Base-by-base conservation (phyloP, 192 early-diverging fungal genomes). In the Lunasporangiospora selenospora region DNA sequence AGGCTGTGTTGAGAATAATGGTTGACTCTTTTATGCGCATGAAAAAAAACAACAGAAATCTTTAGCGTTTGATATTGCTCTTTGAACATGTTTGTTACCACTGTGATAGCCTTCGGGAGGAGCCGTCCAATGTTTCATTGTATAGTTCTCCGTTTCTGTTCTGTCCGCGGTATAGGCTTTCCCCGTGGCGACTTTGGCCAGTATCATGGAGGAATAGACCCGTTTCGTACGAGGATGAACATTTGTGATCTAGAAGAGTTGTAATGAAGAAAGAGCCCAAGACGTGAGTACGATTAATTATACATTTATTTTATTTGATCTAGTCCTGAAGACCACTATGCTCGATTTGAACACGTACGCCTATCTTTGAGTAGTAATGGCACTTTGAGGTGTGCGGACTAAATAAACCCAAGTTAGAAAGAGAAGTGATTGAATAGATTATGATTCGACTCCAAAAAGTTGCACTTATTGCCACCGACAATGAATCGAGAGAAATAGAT, bases 21-120 rank as follows among this genome's bases (percentile, higher is more conserved):
- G 21, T 12, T 6, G 6, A 43, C 5, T 18, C 13, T 12, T 19
- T 27, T 4, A 7, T 9, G 44, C 24, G 2, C 21, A 19, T 0
- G 8, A 9, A 45, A 23, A 11, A 45, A 24, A 46, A 46, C 4
- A 27, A 3, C n/a, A n/a, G n/a, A n/a, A n/a, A n/a, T n/a, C n/a
- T n/a, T n/a, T n/a, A n/a, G n/a, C n/a, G n/a, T n/a, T n/a, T n/a
- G n/a, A n/a, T n/a, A n/a, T n/a, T n/a, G n/a, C n/a, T n/a, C n/a
- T n/a, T n/a, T n/a, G 24, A 1, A 18, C 13, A 1, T 27, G n/a
- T 0, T 1, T 3, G 21, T 24, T 38, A 53, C 50, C 50, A 24
- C 50, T 53, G 50, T 53, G 29, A 34, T 53, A 30, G 8, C 50
- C 50, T 32, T 0, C 50, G 23, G 50, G 50, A 37, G 50, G 19